Evolutionary conservation across 2,329 filamentous ascomycete species (phyloP).

Genomic region (Alternaria sp.): DNA sequence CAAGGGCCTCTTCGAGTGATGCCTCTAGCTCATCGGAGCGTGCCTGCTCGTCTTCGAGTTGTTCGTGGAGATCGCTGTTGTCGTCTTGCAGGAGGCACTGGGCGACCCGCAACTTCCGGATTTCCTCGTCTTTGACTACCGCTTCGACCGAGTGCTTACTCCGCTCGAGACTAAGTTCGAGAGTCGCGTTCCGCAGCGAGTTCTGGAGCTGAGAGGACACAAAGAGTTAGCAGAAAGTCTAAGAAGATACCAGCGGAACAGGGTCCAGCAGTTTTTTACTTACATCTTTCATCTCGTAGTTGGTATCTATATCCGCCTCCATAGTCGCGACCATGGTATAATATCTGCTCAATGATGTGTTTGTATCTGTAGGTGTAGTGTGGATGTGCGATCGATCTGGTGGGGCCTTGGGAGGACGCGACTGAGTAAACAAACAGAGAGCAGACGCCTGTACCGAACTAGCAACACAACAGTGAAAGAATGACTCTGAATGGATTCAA

Average conservation of each 20-base stretch:
- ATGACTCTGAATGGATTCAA: not conserved
- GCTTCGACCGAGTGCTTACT: constrained; percentile 70
- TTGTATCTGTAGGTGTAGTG: constrained; percentile 21
- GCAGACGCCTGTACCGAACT: not conserved
- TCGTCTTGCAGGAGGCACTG: constrained; percentile 76
- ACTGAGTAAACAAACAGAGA: constrained; percentile 45
- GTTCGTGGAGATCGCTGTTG: constrained; percentile 71
- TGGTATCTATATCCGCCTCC: constrained; percentile 38
- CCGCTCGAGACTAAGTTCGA: constrained; percentile 76
- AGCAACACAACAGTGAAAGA: not conserved
- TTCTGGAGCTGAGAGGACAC: constrained; percentile 53
- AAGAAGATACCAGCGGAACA: not conserved
- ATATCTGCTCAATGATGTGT: constrained; percentile 32
- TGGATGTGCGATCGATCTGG: constrained; percentile 23
- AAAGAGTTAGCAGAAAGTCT: constrained; percentile 22
- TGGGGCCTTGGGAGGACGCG: constrained; percentile 38
- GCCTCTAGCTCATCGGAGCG: constrained; percentile 65
- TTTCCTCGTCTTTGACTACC: constrained; percentile 77
- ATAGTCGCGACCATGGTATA: constrained; percentile 37
- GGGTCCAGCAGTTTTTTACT: constrained; percentile 22
- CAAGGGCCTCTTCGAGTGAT: constrained; percentile 58
- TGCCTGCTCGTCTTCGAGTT: constrained; percentile 67
- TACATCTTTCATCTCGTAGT: constrained; percentile 48
- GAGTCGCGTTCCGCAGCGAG: constrained; percentile 60
- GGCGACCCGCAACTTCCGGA: constrained; percentile 70